These are phyloP conservation scores for Trichoderma hamatum DNA, from an alignment of 2,329 filamentous ascomycete species.

Conservation along the genomic window DNA sequence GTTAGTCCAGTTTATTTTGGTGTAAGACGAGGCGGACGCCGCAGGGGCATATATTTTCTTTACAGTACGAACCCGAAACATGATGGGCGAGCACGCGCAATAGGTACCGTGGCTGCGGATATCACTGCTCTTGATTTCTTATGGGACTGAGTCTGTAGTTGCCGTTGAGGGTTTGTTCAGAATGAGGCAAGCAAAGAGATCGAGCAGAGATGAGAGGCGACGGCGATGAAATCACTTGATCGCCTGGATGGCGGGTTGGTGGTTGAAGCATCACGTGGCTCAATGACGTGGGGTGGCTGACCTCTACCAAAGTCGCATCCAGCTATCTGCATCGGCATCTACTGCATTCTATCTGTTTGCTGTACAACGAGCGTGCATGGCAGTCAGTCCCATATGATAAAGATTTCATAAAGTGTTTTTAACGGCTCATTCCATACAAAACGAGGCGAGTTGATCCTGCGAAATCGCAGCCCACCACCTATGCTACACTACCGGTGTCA, in stretches of 20 bases:
- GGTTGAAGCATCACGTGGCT: slow-evolving; percentile 4
- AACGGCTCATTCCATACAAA: neutral
- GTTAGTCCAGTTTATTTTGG: neutral
- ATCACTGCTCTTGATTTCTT: neutral
- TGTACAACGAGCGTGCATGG: neutral
- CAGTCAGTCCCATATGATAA: neutral
- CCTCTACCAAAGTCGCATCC: neutral
- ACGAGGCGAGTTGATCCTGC: neutral
- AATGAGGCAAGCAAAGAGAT: neutral
- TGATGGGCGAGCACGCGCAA: slow-evolving; percentile 14
- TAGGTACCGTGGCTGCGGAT: neutral
- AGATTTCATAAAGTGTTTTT: neutral
- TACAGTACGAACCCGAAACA: slow-evolving; percentile 32
- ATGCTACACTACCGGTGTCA: neutral
- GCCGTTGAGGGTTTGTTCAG: neutral
- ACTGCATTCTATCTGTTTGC: neutral
- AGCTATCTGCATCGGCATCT: neutral
- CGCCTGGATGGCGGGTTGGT: neutral
- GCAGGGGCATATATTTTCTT: neutral
- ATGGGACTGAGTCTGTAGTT: neutral
- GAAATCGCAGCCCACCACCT: neutral
- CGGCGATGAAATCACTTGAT: neutral
- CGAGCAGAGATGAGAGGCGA: neutral
- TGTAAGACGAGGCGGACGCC: neutral
- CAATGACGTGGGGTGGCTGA: neutral